Base-by-base conservation (phyloP, 2,329 filamentous ascomycete genomes). In the Fusarium haematococcum region DNA sequence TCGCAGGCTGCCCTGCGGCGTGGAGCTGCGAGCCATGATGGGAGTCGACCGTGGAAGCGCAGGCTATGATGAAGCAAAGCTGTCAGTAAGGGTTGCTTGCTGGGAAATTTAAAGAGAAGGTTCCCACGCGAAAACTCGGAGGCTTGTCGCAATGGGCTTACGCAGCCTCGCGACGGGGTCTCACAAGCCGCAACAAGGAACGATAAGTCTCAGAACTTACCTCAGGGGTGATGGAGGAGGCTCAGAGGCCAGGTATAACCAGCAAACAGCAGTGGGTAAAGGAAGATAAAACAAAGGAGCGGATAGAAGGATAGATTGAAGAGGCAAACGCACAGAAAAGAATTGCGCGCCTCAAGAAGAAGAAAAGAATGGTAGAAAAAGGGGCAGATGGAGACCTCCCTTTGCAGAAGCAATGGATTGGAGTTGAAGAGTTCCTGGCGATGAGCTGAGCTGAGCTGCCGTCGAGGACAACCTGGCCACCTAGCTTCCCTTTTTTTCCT, bases 1-100 rank as follows among this genome's bases (percentile, higher is more conserved):
- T 82, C 89, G 89, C 85, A 91, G 82, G 81, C 85, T 86, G 82
- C 87, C 88, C 84, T 90, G 88, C 77, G 88, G 86, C 81, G 86
- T 85, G 74, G 86, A 80, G 79, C 84, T 84, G 77, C 84, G 81
- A 77, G 84, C 85, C 87, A 88, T 88, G 81, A 71, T 82, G 80
- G 69, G 75, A 65, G 35, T 67, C 67, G 67, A 54, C 61, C 56
- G 63, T 52, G 30, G 48, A 41, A 48, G 37, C 58, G 52, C 54
- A 63, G 68, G 63, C 63, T 75, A 59, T 56, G 69, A 68, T 66
- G 54, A 20, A 68, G 54, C 30, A 61, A 52, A 68, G 45, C 32
- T 35, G 71, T 80, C 61, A 79, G 78, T 64, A 13, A 33, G 52
- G 13, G 54, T 20, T 23, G 43, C 63, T 60, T 37, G 37, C 35